Percentiles rank a stretch among this genome's conserved stretches.
phyloP scores from a whole-genome alignment of 139 green algal species.

The Picochlorum sp. region DNA sequence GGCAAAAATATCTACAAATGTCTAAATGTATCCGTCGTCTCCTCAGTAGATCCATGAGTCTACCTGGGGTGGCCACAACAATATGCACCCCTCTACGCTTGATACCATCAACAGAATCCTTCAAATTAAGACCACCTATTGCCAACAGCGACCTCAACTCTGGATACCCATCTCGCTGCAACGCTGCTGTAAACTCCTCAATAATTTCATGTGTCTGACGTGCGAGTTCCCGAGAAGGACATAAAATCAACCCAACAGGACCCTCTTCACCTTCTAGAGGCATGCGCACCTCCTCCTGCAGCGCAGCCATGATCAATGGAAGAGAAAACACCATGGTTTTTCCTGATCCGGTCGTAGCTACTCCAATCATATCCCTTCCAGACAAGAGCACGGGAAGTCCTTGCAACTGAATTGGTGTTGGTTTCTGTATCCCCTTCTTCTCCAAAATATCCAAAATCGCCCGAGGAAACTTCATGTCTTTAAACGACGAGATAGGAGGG shows the following conservation, averaged over 20 bases:
- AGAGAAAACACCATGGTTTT: constrained; percentile 95
- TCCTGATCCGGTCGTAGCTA: constrained; percentile 92
- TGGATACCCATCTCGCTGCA: constrained; percentile 37
- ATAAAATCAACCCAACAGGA: constrained; percentile 85
- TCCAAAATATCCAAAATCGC: constrained; percentile 64
- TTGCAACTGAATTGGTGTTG: constrained; percentile 93
- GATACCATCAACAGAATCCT: constrained; percentile 34
- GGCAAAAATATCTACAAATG: constrained; percentile 82
- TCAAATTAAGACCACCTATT: constrained; percentile 71
- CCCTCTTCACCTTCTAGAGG: constrained; percentile 66
- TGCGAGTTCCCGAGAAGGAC: constrained; percentile 90
- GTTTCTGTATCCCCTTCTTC: constrained; percentile 74
- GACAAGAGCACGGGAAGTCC: constrained; percentile 85
- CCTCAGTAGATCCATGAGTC: constrained; percentile 91
- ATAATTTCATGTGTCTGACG: constrained; percentile 81
- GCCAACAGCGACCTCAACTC: constrained; percentile 78
- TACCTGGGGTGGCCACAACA: constrained; percentile 83
- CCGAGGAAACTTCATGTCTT: constrained; percentile 55
- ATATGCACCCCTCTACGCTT: constrained; percentile 73
- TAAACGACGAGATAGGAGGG: constrained; percentile 78
- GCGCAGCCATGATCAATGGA: constrained; percentile 80
- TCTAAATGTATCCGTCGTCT: constrained; percentile 89
- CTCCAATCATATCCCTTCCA: constrained; percentile 97
- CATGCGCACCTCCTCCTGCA: constrained; percentile 59
- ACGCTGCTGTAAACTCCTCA: constrained; percentile 26